These are phyloP conservation scores for Pseudonitzschia pungens DNA, from an alignment of 108 stramenopile genomes.

Conservation along the genomic window DNA sequence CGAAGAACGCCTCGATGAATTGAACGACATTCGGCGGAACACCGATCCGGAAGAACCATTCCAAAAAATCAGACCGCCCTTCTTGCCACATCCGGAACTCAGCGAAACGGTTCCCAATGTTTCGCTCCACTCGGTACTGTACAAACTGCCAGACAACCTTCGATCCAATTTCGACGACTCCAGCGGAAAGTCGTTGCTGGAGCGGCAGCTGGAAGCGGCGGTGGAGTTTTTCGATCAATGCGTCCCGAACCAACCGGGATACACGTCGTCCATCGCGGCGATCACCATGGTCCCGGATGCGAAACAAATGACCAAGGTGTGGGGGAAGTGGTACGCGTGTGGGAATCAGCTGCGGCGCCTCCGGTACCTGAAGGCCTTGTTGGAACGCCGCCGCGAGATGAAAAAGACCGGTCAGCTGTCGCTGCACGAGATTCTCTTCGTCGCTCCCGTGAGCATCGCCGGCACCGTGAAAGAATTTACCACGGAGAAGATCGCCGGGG, in stretches of 20 bases:
- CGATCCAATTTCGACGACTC: not conserved
- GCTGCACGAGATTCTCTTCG: not conserved
- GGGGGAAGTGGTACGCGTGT: slow-evolving; percentile 81
- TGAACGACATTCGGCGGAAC: slow-evolving; percentile 24
- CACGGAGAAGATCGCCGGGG: not conserved
- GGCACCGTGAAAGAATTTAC: not conserved
- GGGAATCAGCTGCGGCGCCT: slow-evolving; percentile 62
- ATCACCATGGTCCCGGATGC: slow-evolving; percentile 81
- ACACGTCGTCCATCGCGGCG: slow-evolving; percentile 79
- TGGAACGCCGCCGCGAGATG: slow-evolving; percentile 17
- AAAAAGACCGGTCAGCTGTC: not conserved
- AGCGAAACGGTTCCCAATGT: slow-evolving; percentile 82
- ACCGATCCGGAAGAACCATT: slow-evolving; percentile 11
- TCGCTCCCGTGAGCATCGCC: not conserved
- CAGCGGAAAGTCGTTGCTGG: slow-evolving; percentile 22
- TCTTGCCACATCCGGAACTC: slow-evolving; percentile 85
- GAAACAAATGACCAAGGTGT: slow-evolving; percentile 57
- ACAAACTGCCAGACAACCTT: slow-evolving; percentile 23
- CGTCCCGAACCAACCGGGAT: slow-evolving; percentile 81
- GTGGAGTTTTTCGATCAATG: slow-evolving; percentile 80
- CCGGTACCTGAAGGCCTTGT: slow-evolving; percentile 37
- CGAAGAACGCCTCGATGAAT: slow-evolving; percentile 54
- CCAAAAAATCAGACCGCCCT: slow-evolving; percentile 37
- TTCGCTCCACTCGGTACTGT: slow-evolving; percentile 68
- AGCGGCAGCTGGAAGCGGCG: slow-evolving; percentile 74